phyloP scores from a whole-genome alignment of 1,284 basidiomycete genomes.

The Austroboletus novae-zelandiae region DNA sequence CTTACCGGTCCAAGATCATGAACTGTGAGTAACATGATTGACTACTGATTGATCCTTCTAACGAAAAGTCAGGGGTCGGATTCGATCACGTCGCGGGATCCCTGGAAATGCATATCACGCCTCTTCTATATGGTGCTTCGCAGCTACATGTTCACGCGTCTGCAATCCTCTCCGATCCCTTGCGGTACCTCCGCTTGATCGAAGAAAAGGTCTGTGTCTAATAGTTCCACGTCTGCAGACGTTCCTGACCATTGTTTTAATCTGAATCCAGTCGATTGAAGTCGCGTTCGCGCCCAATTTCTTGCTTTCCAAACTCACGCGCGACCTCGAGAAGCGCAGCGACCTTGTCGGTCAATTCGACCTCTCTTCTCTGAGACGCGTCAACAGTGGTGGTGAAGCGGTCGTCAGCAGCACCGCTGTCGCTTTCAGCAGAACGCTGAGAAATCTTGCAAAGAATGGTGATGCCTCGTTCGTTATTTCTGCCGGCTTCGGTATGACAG shows the following conservation, averaged over 20 bases:
- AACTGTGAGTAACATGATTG: constrained; percentile 23
- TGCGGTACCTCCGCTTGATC: constrained; percentile 27
- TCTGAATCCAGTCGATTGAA: constrained; percentile 21
- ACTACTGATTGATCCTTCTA: not conserved
- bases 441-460: constrained; percentile 28
- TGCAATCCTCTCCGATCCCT: constrained; percentile 30
- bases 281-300: constrained; percentile 46
- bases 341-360: constrained; percentile 24
- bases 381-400: constrained; percentile 41
- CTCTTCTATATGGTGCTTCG: constrained; percentile 30
- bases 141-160: constrained; percentile 31
- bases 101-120: constrained; percentile 30
- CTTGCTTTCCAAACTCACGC: constrained; percentile 38
- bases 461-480: constrained; percentile 32
- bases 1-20: constrained; percentile 24
- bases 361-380: constrained; percentile 21
- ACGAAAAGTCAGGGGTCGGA: constrained; percentile 30
- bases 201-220: constrained; percentile 23
- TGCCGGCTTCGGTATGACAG: constrained; percentile 46
- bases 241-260: not conserved
- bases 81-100: constrained; percentile 40
- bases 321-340: constrained; percentile 28
- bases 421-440: constrained; percentile 35
- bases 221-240: not conserved
- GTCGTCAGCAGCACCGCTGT: constrained; percentile 37